Conservation (phyloP, 495 filamentous ascomycete species). For the Penicillium dipodomyicola region DNA sequence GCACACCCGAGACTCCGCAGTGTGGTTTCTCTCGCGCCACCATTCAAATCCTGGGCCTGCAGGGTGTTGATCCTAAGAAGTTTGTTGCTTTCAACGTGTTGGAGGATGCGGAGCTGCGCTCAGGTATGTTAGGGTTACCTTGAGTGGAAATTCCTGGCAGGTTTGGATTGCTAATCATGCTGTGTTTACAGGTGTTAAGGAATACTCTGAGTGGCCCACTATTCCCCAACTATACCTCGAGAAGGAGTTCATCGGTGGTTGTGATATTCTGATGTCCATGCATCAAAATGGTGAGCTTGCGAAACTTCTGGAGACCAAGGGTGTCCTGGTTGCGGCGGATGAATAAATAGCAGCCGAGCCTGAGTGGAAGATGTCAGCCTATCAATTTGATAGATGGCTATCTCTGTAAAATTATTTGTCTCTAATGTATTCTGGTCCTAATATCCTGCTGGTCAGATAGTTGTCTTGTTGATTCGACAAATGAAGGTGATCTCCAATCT, state of each 20-base stretch:
- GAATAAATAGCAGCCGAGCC: slow-evolving; percentile 26
- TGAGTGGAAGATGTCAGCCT: slow-evolving; percentile 2
- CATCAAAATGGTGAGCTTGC: slow-evolving; percentile 94
- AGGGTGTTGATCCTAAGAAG: slow-evolving; percentile 94
- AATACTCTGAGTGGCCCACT: slow-evolving; percentile 98
- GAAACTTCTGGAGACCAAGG: slow-evolving; percentile 86
- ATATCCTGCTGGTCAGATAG: slow-evolving; percentile 15
- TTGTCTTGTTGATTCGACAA: not conserved
- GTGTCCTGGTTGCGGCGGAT: slow-evolving; percentile 64
- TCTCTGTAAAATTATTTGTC: slow-evolving; percentile 22
- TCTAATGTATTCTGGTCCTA: slow-evolving; percentile 15
- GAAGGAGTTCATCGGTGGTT: slow-evolving; percentile 94
- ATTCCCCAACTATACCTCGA: slow-evolving; percentile 95
- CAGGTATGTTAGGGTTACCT: slow-evolving; percentile 57
- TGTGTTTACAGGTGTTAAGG: slow-evolving; percentile 75
- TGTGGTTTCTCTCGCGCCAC: slow-evolving; percentile 95
- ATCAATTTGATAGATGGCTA: slow-evolving; percentile 3
- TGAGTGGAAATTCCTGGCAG: not conserved
- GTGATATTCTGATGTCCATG: slow-evolving; percentile 96
- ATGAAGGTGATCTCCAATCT: slow-evolving; percentile 1
- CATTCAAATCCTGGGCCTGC: slow-evolving; percentile 89
- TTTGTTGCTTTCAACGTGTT: slow-evolving; percentile 96
- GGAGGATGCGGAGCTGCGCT: slow-evolving; percentile 80
- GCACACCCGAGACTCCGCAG: slow-evolving; percentile 94
- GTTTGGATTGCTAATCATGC: slow-evolving; percentile 3